These are phyloP conservation scores for Pythium aphanidermatum DNA, from an alignment of 352 stramenopile species.

Conservation along the genomic window DNA sequence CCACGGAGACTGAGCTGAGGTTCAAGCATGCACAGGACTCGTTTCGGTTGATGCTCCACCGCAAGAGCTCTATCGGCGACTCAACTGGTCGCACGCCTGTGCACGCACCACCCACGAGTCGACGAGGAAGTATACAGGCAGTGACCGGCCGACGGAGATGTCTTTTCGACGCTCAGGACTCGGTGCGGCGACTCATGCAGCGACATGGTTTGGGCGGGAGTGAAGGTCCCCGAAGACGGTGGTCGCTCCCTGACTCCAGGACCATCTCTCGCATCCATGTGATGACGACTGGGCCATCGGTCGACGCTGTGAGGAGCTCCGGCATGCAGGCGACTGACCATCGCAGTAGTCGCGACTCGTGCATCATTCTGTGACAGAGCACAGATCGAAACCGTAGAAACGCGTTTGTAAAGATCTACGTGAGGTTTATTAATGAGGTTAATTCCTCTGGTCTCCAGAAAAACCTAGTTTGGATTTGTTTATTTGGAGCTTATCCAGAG, in stretches of 20 bases:
- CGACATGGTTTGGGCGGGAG: too few species aligned
- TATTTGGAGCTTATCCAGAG: not conserved
- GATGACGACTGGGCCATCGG: not conserved
- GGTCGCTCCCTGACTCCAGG: not conserved
- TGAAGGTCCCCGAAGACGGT: too few species aligned
- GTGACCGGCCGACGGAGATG: not conserved
- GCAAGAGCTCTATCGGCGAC: conserved; percentile 12
- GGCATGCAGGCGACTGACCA: too few species aligned
- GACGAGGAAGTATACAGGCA: too few species aligned
- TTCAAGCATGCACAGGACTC: conserved; percentile 3
- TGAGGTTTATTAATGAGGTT: not conserved
- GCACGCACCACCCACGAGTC: not conserved
- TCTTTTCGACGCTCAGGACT: conserved; percentile 2
- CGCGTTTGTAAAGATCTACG: too few species aligned
- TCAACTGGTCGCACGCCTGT: not conserved
- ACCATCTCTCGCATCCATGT: not conserved
- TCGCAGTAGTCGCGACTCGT: too few species aligned
- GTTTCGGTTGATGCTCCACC: not conserved
- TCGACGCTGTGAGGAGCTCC: too few species aligned
- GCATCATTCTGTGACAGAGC: too few species aligned
- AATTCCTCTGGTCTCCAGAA: not conserved
- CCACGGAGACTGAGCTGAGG: too few species aligned
- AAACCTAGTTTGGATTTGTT: conserved; percentile 16
- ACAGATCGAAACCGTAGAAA: too few species aligned
- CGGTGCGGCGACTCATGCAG: not conserved